Evolutionary conservation across 805 yeast species (phyloP), one percentile per base, ranked within the genome.

Genomic region (Pichia cephalocereana): DNA sequence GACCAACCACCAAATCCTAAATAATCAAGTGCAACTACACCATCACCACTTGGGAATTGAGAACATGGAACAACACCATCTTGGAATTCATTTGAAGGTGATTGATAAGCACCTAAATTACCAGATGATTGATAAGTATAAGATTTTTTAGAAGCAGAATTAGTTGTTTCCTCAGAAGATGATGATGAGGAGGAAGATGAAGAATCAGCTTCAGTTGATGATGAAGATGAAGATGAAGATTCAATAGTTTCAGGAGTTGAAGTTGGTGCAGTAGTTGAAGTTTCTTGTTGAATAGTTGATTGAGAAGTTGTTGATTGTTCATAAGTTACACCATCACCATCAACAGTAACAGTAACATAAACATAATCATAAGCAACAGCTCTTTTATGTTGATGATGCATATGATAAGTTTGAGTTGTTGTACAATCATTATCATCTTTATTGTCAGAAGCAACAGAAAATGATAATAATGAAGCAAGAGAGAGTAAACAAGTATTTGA

Each of bases 1-100:
- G 91, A 75, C 59, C 60, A 58, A 48, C 75, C 73, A 55, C 93
- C 95, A 55, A 80, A 78, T 38, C 83, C 86, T 44, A 82, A 74
- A 74, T 75, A 74, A 70, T 82, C 83, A 42, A 86, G 70, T 31
- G 86, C 67, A 60, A 88, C 71, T 51, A 88, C 95, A 75, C 96
- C 96, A 61, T 85, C 76, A 53, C 93, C 95, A 45, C 78, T 63
- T 64, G 91, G 95, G 77, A 88, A 83, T 47, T 70, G 65, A 51
- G 74, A 65, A 74, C 96, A 88, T 51, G 73, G 66, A 60, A 79
- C 62, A 39, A 68, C 72, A 64, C 96, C 96, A 63, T 88, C 96
- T 61, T 71, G 68, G 69, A 93, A 91, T 45, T 69, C 68, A 41
- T 65, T 69, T 49, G 74, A 54, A 59, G 96, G 93, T 57, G 65